A percentile compares a stretch with the other conserved stretches of the same genome.
Evolutionary conservation across 148 eudicot genomes (phyloP).

Genomic region (Limonium bicolor): DNA sequence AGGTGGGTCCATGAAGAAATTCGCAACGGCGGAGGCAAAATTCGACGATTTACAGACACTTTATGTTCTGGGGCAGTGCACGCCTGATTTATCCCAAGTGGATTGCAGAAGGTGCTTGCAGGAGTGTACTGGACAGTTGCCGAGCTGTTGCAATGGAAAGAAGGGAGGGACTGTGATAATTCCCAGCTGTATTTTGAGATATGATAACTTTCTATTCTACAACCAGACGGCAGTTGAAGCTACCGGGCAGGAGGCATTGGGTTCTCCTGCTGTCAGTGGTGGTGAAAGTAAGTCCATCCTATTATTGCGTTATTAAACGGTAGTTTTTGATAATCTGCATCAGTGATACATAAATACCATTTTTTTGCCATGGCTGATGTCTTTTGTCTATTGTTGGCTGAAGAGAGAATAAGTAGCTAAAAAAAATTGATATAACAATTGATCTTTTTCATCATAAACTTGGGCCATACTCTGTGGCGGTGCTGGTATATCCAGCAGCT

Average conservation of each 20-base stretch:
- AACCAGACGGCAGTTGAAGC: not conserved
- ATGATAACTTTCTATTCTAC: constrained; percentile 15
- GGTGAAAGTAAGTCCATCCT: not conserved
- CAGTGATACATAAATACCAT: no score
- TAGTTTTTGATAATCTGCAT: no score
- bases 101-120: constrained; percentile 18
- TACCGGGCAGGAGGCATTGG: not conserved
- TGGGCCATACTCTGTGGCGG: no score
- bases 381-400: no score
- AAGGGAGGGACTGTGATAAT: constrained; percentile 8
- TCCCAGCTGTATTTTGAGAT: constrained; percentile 17
- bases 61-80: constrained; percentile 24
- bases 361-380: no score
- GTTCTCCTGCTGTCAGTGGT: not conserved
- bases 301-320: no score
- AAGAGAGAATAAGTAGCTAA: no score
- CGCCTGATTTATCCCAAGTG: constrained; percentile 12
- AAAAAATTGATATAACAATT: no score
- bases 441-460: no score
- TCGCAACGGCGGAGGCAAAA: not conserved
- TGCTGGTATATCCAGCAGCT: no score
- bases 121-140: not conserved
- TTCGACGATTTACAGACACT: not conserved
- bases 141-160: not conserved
- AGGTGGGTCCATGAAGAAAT: constrained; percentile 9